Conservation (phyloP, 2,329 filamentous ascomycete species). For the Colletotrichum eleusines region DNA sequence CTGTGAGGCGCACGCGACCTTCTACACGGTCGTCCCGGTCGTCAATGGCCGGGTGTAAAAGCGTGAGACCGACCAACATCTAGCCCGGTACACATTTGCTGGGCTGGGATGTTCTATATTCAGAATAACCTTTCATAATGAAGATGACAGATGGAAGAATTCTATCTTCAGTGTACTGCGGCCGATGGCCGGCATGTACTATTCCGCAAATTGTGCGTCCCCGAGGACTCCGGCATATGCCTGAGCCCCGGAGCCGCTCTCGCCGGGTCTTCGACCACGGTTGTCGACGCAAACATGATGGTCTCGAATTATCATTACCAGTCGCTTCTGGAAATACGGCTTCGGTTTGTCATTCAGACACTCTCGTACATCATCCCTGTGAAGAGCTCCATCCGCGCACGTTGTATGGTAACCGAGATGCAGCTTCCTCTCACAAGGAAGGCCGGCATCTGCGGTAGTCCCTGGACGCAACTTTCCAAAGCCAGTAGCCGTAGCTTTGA, state of each 20-base stretch:
- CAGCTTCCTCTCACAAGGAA: neutral
- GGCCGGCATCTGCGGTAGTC: too few relatives aligned
- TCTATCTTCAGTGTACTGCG: neutral
- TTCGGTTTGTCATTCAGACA: neutral
- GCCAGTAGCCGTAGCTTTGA: neutral
- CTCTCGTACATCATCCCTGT: neutral
- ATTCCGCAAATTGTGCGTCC: too few relatives aligned
- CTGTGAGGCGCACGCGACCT: neutral
- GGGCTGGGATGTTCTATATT: neutral
- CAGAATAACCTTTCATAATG: accelerated
- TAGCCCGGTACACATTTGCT: neutral
- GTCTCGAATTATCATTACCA: neutral
- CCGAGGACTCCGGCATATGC: neutral
- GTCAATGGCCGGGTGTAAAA: neutral
- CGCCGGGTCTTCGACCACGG: neutral
- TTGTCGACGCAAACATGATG: neutral
- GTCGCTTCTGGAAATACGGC: accelerated
- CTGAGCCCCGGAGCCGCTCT: too few relatives aligned
- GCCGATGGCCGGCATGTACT: too few relatives aligned
- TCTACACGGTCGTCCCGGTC: neutral
- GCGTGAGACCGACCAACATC: neutral
- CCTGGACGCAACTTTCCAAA: neutral
- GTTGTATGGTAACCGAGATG: too few relatives aligned
- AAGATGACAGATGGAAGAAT: neutral
- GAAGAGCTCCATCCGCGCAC: neutral